Conservation (phyloP, 2,329 filamentous ascomycete species). For the Thermomyces lanuginosus region DNA sequence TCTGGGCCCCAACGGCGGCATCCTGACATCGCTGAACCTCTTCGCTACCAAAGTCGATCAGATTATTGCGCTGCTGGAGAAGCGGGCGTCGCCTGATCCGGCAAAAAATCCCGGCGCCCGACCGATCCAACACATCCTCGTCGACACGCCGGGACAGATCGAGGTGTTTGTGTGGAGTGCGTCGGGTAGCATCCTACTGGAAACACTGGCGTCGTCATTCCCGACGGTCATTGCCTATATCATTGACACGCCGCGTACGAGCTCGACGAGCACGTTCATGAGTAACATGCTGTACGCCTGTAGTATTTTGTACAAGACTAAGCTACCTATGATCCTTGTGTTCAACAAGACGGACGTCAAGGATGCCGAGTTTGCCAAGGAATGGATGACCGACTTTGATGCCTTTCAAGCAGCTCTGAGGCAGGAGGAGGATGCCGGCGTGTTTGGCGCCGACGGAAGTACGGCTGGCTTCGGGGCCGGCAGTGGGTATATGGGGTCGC, state of each 20-base stretch:
- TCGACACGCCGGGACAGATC: slow-evolving; percentile 94
- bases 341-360: slow-evolving; percentile 99
- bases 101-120: slow-evolving; percentile 30
- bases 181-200: slow-evolving; percentile 81
- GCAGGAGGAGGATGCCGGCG: slow-evolving; percentile 61
- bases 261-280: slow-evolving; percentile 95
- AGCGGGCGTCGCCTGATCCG: slow-evolving; percentile 52
- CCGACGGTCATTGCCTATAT: slow-evolving; percentile 95
- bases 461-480: slow-evolving; percentile 47
- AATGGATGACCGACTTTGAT: slow-evolving; percentile 99
- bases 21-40: slow-evolving; percentile 85
- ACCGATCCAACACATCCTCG: slow-evolving; percentile 65
- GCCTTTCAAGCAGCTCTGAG: slow-evolving; percentile 76
- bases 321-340: slow-evolving; percentile 93
- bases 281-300: slow-evolving; percentile 99
- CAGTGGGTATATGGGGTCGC: slow-evolving; percentile 87
- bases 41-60: slow-evolving; percentile 98
- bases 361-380: slow-evolving; percentile 76
- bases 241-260: slow-evolving; percentile 87
- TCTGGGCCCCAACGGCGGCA: slow-evolving; percentile 89
- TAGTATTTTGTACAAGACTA: slow-evolving; percentile 97
- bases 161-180: slow-evolving; percentile 99
- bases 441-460: slow-evolving; percentile 54
- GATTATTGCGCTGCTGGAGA: slow-evolving; percentile 76
- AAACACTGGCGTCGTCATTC: slow-evolving; percentile 82